These are phyloP conservation scores for Microdochium trichocladiopsis DNA, from an alignment of 2,329 filamentous ascomycete genomes.

Conservation along the genomic window DNA sequence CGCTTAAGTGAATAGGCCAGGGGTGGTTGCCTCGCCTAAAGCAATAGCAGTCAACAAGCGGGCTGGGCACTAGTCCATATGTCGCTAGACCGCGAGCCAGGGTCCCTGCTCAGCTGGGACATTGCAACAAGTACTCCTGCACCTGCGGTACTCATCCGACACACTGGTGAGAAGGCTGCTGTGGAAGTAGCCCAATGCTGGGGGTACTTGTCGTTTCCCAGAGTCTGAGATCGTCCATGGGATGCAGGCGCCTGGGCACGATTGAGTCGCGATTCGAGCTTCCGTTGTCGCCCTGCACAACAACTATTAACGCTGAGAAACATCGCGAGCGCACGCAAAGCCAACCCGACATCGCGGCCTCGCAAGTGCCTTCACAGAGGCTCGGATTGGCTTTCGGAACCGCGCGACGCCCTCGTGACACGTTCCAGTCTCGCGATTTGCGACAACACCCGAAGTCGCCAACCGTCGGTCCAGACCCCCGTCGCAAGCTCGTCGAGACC, in stretches of 20 bases:
- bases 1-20: background rate
- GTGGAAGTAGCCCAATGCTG: background rate
- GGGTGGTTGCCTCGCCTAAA: background rate
- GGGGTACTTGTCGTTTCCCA: background rate
- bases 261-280: background rate
- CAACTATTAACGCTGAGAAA: background rate
- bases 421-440: too few relatives aligned
- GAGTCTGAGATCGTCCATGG: background rate
- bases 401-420: too few relatives aligned
- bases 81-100: too few relatives aligned
- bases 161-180: background rate
- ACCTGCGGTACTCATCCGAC: background rate
- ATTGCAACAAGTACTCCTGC: too few relatives aligned
- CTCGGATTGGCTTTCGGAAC: too few relatives aligned
- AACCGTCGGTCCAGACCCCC: too few relatives aligned
- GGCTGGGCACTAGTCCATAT: background rate
- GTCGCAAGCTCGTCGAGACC: too few relatives aligned
- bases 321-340: background rate
- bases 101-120: too few relatives aligned
- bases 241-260: background rate
- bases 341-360: background rate
- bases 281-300: background rate
- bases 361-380: background rate
- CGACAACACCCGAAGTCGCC: too few relatives aligned
- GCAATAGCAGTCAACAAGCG: background rate